Conservation (phyloP, 2,329 filamentous ascomycete genomes). For the Talaromyces rugulosus region DNA sequence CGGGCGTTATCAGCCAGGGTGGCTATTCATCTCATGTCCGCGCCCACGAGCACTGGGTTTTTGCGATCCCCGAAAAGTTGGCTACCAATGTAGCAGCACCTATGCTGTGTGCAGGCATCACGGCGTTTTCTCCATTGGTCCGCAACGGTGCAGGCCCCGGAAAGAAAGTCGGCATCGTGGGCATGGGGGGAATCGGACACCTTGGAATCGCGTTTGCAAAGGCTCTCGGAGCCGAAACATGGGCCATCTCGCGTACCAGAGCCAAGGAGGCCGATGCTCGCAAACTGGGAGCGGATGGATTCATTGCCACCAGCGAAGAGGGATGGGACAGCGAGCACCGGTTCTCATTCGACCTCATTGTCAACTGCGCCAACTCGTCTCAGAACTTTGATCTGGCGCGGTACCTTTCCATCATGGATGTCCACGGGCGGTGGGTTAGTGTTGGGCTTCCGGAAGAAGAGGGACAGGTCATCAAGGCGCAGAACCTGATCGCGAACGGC, state of each 20-base stretch:
- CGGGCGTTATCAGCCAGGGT: slow-evolving; percentile 56
- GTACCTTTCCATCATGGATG: slow-evolving; percentile 75
- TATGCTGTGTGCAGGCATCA: slow-evolving; percentile 36
- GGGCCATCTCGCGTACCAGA: slow-evolving; percentile 57
- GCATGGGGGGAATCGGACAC: slow-evolving; percentile 66
- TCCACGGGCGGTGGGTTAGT: slow-evolving; percentile 75
- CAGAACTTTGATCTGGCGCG: slow-evolving; percentile 57
- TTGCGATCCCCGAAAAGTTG: slow-evolving; percentile 35
- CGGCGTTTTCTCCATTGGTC: slow-evolving; percentile 54
- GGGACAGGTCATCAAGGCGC: slow-evolving; percentile 65
- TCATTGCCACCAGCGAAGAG: slow-evolving; percentile 55
- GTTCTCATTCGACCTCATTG: slow-evolving; percentile 59
- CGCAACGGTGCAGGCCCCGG: slow-evolving; percentile 57
- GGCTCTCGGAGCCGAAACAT: slow-evolving; percentile 60
- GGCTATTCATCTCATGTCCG: slow-evolving; percentile 29
- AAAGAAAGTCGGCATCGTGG: slow-evolving; percentile 65
- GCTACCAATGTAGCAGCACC: slow-evolving; percentile 27
- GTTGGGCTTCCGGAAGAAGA: slow-evolving; percentile 76
- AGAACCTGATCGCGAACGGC: slow-evolving; percentile 72
- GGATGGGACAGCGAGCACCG: slow-evolving; percentile 54
- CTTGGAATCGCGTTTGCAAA: slow-evolving; percentile 67
- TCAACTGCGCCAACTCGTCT: slow-evolving; percentile 75
- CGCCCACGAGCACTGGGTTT: slow-evolving; percentile 32
- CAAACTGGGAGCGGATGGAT: slow-evolving; percentile 58
- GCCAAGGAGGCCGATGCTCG: slow-evolving; percentile 58